A percentile compares a stretch with the other conserved stretches of the same genome.
These are phyloP conservation scores for Hericium rajendrae DNA, from an alignment of 768 basidiomycete genomes.

Conservation along the genomic window DNA sequence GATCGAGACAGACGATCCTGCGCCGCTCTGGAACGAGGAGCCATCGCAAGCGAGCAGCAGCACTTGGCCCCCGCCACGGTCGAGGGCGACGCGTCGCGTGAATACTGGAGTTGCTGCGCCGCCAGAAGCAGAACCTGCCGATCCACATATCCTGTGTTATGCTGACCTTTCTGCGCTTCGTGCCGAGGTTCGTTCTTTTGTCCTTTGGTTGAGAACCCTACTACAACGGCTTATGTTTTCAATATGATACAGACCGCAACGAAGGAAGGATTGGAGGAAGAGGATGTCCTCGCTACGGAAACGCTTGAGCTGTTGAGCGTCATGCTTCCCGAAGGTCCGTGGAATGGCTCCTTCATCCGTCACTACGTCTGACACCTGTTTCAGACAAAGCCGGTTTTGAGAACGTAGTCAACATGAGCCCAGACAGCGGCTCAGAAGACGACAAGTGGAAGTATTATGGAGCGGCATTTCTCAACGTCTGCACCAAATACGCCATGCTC, in stretches of 20 bases:
- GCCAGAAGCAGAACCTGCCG: background rate
- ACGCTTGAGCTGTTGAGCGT: slow-evolving; percentile 28
- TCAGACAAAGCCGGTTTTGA: background rate
- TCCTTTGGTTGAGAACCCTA: background rate
- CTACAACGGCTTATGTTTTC: background rate
- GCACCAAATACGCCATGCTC: slow-evolving; percentile 8
- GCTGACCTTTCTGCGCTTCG: slow-evolving; percentile 7
- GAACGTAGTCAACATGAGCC: background rate
- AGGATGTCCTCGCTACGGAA: slow-evolving; percentile 26
- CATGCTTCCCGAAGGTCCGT: slow-evolving; percentile 32
- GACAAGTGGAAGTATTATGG: slow-evolving; percentile 1
- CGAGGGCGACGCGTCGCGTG: background rate
- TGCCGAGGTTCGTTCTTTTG: slow-evolving; percentile 3
- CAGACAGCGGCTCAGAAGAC: background rate
- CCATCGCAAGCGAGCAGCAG: slow-evolving; percentile 6
- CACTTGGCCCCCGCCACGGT: background rate
- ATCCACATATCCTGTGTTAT: slow-evolving; percentile 1
- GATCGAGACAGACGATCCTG: slow-evolving; percentile 3
- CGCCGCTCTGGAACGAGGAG: slow-evolving; percentile 4
- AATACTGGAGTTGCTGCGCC: background rate
- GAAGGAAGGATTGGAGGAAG: slow-evolving; percentile 17
- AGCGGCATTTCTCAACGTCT: slow-evolving; percentile 3
- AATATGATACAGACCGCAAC: slow-evolving; percentile 11
- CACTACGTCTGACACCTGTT: background rate
- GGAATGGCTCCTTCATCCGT: background rate